Percentiles rank a stretch among this genome's conserved stretches.
Conservation (phyloP, 2,329 filamentous ascomycete species). For the Thielaviopsis ethacetica region DNA sequence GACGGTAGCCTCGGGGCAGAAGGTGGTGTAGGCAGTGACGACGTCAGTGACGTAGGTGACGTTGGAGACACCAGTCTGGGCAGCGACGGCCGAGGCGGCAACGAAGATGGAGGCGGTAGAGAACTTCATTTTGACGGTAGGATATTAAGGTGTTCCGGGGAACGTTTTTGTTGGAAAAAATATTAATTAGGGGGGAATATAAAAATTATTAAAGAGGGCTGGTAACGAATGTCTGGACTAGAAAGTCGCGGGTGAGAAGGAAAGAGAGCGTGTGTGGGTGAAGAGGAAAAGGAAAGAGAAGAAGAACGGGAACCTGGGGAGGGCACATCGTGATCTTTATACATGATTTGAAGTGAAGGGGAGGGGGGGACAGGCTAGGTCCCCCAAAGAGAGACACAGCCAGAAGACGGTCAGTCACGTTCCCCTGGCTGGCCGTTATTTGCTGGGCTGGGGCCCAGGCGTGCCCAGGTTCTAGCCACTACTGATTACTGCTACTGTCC, state of each 20-base stretch:
- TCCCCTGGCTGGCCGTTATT: too few relatives aligned
- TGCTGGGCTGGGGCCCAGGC: too few relatives aligned
- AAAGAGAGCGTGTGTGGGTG: slow-evolving; percentile 31
- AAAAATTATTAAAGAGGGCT: slow-evolving; percentile 4
- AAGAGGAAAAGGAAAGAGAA: slow-evolving; percentile 20
- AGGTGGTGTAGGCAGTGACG: slow-evolving; percentile 51
- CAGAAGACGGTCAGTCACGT: too few relatives aligned
- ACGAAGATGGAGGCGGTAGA: slow-evolving; percentile 34
- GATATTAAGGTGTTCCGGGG: slow-evolving; percentile 25
- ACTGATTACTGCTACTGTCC: too few relatives aligned
- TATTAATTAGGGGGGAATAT: slow-evolving; percentile 24
- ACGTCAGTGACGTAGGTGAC: slow-evolving; percentile 47
- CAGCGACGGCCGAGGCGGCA: slow-evolving; percentile 30
- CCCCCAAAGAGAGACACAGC: too few relatives aligned
- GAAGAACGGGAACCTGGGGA: slow-evolving; percentile 16
- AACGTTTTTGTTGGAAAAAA: slow-evolving; percentile 21
- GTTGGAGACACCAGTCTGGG: slow-evolving; percentile 22
- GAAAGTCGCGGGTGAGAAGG: slow-evolving; percentile 9
- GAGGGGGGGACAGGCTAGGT: too few relatives aligned
- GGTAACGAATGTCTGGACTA: slow-evolving; percentile 12
- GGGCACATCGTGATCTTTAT: slow-evolving; percentile 33
- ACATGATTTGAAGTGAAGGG: slow-evolving; percentile 17
- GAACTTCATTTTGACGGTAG: slow-evolving; percentile 49
- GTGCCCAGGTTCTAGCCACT: too few relatives aligned
- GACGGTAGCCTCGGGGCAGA: slow-evolving; percentile 51